Percentiles rank a stretch among this genome's conserved stretches.
phyloP scores from a whole-genome alignment of 169 alveolate species.

The Plasmodium gaboni region DNA sequence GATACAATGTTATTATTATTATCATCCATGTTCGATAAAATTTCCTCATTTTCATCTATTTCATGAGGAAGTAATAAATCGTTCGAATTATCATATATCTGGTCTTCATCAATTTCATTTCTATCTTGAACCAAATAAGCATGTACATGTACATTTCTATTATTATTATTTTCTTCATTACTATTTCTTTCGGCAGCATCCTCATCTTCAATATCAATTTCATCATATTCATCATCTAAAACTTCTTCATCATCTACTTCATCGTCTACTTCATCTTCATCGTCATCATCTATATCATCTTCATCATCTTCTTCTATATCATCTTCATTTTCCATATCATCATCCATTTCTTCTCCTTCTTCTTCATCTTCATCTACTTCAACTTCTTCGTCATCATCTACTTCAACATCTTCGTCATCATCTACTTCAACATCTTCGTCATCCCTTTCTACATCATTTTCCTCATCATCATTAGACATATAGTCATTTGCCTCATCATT shows the following conservation, averaged over 20 bases:
- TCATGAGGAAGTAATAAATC: conserved; percentile 84
- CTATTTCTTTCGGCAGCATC: conserved; percentile 10
- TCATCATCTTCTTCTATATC: conserved; percentile 74
- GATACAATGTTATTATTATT: conserved; percentile 63
- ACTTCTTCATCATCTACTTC: conserved; percentile 49
- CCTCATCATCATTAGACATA: conserved; percentile 4
- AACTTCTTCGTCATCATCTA: conserved; percentile 15
- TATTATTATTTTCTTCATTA: conserved; percentile 68
- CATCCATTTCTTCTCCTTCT: conserved; percentile 5
- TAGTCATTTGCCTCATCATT: conserved; percentile 17
- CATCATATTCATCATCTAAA: conserved; percentile 79
- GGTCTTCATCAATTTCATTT: conserved; percentile 76
- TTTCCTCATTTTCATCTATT: conserved; percentile 84
- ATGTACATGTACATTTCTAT: conserved; percentile 79
- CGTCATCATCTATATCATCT: conserved; percentile 76
- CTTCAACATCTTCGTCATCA: background rate
- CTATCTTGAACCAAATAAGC: conserved; percentile 81
- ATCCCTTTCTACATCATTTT: conserved; percentile 26
- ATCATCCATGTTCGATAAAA: conserved; percentile 21
- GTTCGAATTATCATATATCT: conserved; percentile 77
- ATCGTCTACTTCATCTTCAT: conserved; percentile 81
- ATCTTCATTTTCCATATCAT: conserved; percentile 3
- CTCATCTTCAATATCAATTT: conserved; percentile 50
- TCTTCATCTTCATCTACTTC: conserved; percentile 11
- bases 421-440: background rate